Evolutionary conservation across 108 stramenopile species (phyloP), one percentile per base, ranked within the genome.

Genomic region (Nitzschia palea): DNA sequence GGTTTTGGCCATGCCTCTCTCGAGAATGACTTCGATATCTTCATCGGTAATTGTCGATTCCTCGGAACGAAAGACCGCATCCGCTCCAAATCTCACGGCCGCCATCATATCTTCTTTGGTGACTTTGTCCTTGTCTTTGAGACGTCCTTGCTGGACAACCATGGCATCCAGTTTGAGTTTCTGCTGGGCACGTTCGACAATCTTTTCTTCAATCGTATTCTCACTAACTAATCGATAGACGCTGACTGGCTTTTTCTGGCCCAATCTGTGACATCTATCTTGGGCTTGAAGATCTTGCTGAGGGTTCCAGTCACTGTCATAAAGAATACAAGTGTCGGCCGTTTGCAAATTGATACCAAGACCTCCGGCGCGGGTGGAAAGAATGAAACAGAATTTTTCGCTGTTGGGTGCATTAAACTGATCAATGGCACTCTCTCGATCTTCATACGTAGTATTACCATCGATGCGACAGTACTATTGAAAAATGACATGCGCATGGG

Each of bases 121-220:
- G 3, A 96, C 74, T 58, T 92, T 92, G 72, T 94, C 94, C 62
- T 91, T 87, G 14, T 97, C 94, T 67, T 91, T 90, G 37, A 97
- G 81, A 10, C 95, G 87, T 8, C 95, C 97, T 52, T 93, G 92
- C 74, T 99, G 98, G 45, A 99, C 96, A 53, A 99, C 98, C 88
- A 98, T 98, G 12, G 98, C 98, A 77, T 99, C 99, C 28, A 99
- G 96, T 62, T 99, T 98, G 17, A 99, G 95, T 79, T 99, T 99
- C 64, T 98, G 91, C 67, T 98, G 97, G 2, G 99, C 99, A 33
- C 99, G 86, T 73, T 99, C 97, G 3, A 99, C 97, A 70, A 99
- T 97, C 73, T 98, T 98, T 77, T 99, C 98, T 80, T 99, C 99
- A 27, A 99, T 89, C 14, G 98, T 98, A 67, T 97, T 93, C 75